Percentiles rank a stretch among this genome's conserved stretches.
Evolutionary conservation across 306 rosid species (phyloP).

Genomic region (Quercus alba): DNA sequence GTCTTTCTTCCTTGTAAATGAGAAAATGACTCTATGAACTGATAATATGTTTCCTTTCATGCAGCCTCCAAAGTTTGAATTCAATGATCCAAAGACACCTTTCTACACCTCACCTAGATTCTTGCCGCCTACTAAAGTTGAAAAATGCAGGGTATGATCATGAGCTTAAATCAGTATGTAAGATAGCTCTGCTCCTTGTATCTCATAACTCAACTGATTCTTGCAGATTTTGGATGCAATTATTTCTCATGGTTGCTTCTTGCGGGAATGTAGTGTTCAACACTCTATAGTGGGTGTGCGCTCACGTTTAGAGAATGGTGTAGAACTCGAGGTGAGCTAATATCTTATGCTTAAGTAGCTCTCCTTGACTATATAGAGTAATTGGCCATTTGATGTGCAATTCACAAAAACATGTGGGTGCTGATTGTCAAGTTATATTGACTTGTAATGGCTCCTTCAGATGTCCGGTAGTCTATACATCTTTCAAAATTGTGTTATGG

Average conservation of each 20-base stretch:
- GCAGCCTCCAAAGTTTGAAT: constrained; percentile 85
- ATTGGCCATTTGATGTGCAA: not conserved
- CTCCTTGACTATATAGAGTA: not conserved
- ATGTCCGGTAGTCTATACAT: no score
- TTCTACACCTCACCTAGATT: constrained; percentile 95
- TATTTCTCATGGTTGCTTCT: constrained; percentile 93
- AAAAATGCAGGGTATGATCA: constrained; percentile 82
- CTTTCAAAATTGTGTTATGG: no score
- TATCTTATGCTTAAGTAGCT: not conserved
- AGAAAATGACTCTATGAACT: constrained; percentile 16
- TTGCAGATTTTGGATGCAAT: constrained; percentile 84
- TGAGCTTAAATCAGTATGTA: constrained; percentile 9
- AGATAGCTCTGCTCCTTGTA: constrained; percentile 11
- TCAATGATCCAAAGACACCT: constrained; percentile 94
- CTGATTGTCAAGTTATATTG: not conserved
- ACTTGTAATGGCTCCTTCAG: not conserved
- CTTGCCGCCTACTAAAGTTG: constrained; percentile 96
- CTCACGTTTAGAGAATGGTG: constrained; percentile 84
- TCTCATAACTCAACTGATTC: constrained; percentile 13
- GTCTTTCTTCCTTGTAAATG: not conserved
- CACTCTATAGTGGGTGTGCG: constrained; percentile 96
- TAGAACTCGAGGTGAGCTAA: constrained; percentile 61
- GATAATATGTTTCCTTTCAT: constrained; percentile 13
- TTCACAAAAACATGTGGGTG: not conserved
- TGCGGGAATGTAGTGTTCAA: constrained; percentile 78